Evolutionary conservation across 208 protist species (phyloP), one percentile per base, ranked within the genome.

Genomic region (Trypanosoma vivax): DNA sequence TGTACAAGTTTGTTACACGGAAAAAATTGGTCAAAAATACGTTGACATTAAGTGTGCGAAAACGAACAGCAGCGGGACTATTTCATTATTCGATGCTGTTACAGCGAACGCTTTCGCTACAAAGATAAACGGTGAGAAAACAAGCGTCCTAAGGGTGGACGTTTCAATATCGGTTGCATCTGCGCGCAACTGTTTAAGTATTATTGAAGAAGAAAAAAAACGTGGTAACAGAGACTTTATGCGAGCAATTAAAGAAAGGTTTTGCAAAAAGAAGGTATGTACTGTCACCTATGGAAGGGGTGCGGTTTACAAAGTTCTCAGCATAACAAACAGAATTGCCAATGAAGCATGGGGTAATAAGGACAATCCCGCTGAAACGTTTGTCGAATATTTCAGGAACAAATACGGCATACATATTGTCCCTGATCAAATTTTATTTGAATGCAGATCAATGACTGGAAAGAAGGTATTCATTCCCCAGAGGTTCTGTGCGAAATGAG

Each of bases 401-500:
- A 13, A 34, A 3, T 61, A 61, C 24, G 11, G 25, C 3, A 31
- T 61, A 0, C 9, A 50, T 1, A 50, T 61, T 16, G 27, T 35
- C 3, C 55, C 45, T 13, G 19, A 61, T 23, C 55, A 61, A 24
- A 19, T 34, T 18, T 18, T 52, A 3, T 50, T 61, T 30, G 6
- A 35, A 6, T 61, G 55, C 24, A 10, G 43, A 24, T 19, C 25
- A n/a, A 10, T 5, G 0, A 9, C 2, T 0, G 45, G 45, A 24
- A 28, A 45, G 38, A 40, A 34, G 34, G 45, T 61, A 10, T 29
- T 42, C 31, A 29, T 61, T 65, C 73, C 7, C 65, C 77, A 16
- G 65, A 85, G n/a, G 38, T 73, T 29, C 61, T 85, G 39, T 49
- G 58, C 19, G 64, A 70, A 25, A 56, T 66, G 56, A 55, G 37